These are phyloP conservation scores for Kodamaea fukazawae DNA, from an alignment of 805 yeast genomes.

Conservation along the genomic window DNA sequence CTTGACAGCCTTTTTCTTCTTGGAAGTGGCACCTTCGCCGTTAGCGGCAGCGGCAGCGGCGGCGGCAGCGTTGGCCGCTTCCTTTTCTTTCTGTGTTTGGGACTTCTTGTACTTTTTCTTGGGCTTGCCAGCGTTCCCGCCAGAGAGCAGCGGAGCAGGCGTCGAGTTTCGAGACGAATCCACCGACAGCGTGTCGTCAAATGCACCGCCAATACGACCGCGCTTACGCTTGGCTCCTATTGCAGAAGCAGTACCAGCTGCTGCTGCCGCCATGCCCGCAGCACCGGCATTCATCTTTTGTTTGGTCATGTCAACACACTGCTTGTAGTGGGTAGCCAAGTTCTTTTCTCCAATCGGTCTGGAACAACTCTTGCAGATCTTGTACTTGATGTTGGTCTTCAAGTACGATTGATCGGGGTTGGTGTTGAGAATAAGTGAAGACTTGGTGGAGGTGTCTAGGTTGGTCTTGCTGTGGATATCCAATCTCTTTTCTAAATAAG, in stretches of 20 bases:
- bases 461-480: slow-evolving; percentile 25
- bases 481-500: slow-evolving; percentile 39
- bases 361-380: slow-evolving; percentile 37
- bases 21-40: slow-evolving; percentile 12
- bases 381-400: slow-evolving; percentile 34
- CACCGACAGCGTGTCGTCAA: slow-evolving; percentile 37
- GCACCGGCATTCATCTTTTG: slow-evolving; percentile 21
- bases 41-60: slow-evolving; percentile 41
- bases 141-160: slow-evolving; percentile 32
- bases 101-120: slow-evolving; percentile 45
- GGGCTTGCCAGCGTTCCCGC: slow-evolving; percentile 23
- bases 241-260: slow-evolving; percentile 9
- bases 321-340: slow-evolving; percentile 28
- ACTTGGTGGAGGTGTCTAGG: slow-evolving; percentile 16
- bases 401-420: slow-evolving; percentile 27
- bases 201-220: slow-evolving; percentile 22
- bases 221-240: slow-evolving; percentile 29
- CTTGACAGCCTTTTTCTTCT: slow-evolving; percentile 34
- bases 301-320: slow-evolving; percentile 39
- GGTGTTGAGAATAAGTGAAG: slow-evolving; percentile 22
- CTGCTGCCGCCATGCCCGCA: slow-evolving; percentile 15
- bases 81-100: slow-evolving; percentile 44
- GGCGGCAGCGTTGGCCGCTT: slow-evolving; percentile 46
- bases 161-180: slow-evolving; percentile 39
- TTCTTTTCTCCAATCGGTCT: slow-evolving; percentile 41